phyloP scores from a whole-genome alignment of 2,329 filamentous ascomycete genomes.

The Diaporthe batatas region DNA sequence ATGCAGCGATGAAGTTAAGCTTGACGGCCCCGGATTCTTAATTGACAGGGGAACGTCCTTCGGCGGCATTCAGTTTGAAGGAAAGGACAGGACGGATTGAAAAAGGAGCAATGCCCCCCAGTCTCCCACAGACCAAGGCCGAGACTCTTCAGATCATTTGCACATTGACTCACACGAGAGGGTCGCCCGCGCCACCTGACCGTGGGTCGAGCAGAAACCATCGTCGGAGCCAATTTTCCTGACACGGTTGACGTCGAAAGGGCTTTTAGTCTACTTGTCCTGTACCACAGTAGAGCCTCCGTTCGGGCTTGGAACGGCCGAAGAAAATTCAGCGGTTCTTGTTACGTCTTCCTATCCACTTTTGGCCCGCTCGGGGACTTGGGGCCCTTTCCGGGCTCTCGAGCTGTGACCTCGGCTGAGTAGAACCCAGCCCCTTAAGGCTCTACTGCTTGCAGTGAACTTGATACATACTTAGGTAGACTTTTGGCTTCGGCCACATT shows the following conservation, averaged over 20 bases:
- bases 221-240: constrained; percentile 24
- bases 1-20: constrained; percentile 24
- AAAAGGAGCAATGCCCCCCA: neutral
- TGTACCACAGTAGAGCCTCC: neutral
- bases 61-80: neutral
- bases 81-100: neutral
- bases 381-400: constrained; percentile 7
- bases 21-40: constrained; percentile 20
- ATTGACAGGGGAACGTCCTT: constrained; percentile 8
- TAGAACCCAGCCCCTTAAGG: neutral
- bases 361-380: constrained; percentile 16
- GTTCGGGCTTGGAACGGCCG: neutral
- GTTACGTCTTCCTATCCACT: constrained; percentile 32
- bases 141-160: neutral
- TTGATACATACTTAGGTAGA: no score
- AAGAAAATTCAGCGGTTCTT: constrained; percentile 25
- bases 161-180: constrained; percentile 11
- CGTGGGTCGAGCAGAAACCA: constrained; percentile 19
- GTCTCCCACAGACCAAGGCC: neutral
- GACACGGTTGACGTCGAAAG: constrained; percentile 21
- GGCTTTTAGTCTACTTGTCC: neutral
- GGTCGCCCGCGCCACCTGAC: constrained; percentile 17
- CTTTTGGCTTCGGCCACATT: no score
- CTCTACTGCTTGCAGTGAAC: neutral
- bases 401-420: constrained; percentile 2